Evolutionary conservation across 345 rosid genomes (phyloP).

Genomic region (Syzygium oleosum): DNA sequence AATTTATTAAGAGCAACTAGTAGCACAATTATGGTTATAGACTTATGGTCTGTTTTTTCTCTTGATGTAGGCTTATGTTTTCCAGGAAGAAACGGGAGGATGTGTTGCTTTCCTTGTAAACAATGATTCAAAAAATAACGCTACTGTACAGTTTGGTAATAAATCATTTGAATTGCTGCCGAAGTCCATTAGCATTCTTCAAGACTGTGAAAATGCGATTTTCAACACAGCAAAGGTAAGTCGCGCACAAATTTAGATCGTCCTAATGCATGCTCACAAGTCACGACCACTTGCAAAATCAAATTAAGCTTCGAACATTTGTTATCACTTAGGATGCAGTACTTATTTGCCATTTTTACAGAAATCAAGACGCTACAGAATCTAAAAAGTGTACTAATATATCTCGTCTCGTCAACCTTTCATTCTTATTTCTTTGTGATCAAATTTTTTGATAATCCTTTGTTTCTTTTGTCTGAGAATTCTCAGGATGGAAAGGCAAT

Average conservation of each 20-base stretch:
- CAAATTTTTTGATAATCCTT: background rate
- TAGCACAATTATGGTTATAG: background rate
- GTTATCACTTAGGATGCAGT: background rate
- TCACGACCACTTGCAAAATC: background rate
- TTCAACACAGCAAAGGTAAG: conserved; percentile 75
- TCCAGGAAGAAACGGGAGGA: conserved; percentile 36
- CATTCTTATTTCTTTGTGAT: background rate
- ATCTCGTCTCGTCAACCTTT: background rate
- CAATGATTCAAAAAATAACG: conserved; percentile 15
- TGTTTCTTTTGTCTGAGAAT: background rate
- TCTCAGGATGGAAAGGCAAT: background rate
- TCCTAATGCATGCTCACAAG: background rate
- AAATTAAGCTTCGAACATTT: background rate
- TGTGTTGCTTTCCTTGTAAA: conserved; percentile 87
- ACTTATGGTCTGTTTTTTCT: background rate
- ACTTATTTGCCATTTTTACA: background rate
- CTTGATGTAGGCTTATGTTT: conserved; percentile 57
- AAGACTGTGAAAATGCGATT: conserved; percentile 43
- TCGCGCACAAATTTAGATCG: background rate
- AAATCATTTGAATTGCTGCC: conserved; percentile 41
- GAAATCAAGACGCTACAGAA: background rate
- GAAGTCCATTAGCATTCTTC: conserved; percentile 60
- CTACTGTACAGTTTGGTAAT: conserved; percentile 34
- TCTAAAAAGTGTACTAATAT: background rate
- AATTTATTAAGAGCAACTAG: background rate